Conservation (phyloP, 2,329 filamentous ascomycete species). For the Trichoderma koningii region DNA sequence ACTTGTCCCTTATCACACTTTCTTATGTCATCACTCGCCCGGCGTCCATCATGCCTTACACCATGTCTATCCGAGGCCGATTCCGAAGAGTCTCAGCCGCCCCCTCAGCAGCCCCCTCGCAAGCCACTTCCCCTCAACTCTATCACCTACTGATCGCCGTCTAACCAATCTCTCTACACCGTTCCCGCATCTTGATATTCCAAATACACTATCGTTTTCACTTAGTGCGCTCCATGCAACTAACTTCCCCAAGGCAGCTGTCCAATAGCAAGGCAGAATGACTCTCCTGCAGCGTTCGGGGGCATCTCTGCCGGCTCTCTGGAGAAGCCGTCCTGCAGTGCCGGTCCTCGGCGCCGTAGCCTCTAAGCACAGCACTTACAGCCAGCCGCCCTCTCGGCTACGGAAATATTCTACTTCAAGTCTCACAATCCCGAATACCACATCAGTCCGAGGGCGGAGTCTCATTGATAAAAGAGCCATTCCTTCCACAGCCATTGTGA, state of each 20-base stretch:
- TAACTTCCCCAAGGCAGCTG: background rate
- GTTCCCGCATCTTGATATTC: background rate
- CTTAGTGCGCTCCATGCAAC: background rate
- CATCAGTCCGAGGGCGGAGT: background rate
- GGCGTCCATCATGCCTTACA: background rate
- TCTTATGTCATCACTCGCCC: background rate
- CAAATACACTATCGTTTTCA: background rate
- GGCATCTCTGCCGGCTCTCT: conserved; percentile 33
- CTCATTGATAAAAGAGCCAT: conserved; percentile 5
- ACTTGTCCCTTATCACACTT: background rate
- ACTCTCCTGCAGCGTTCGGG: conserved; percentile 34
- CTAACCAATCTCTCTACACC: conserved; percentile 16
- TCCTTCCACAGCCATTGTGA: conserved; percentile 20
- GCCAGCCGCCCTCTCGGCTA: conserved; percentile 12
- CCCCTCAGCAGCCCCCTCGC: background rate
- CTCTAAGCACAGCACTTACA: conserved; percentile 19
- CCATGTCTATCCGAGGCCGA: conserved; percentile 5
- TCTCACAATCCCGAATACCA: conserved; percentile 10
- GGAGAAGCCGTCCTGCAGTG: conserved; percentile 30
- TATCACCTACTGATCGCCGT: background rate
- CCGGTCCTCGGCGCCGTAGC: conserved; percentile 24
- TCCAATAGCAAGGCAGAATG: conserved; percentile 30
- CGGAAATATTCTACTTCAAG: background rate
- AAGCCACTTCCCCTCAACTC: background rate
- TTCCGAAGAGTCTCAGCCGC: background rate